Percentiles rank a stretch among this genome's conserved stretches.
Evolutionary conservation across 192 early-diverging fungal species (phyloP).

Genomic region (Diversispora eburnea): DNA sequence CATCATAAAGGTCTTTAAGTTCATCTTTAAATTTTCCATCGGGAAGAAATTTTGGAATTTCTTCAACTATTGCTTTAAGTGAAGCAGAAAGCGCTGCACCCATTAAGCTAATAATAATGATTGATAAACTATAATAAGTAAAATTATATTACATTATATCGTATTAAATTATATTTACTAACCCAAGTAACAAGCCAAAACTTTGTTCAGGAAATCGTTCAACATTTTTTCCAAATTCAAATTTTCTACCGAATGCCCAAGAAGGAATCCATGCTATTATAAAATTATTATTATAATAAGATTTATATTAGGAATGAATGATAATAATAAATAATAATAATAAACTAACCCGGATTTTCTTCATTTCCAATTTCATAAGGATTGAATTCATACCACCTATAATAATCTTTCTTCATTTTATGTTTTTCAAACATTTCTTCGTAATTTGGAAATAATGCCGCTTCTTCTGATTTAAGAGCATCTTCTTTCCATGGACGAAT

Average conservation of each 20-base stretch:
- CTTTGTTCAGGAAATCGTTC: conserved; percentile 64
- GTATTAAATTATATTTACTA: neutral
- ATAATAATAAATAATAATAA: too few relatives aligned
- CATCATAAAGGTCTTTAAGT: neutral
- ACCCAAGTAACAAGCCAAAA: conserved; percentile 65
- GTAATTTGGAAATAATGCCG: conserved; percentile 35
- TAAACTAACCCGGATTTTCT: conserved; percentile 55
- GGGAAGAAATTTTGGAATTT: neutral
- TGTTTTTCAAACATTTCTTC: conserved; percentile 35
- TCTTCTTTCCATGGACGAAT: conserved; percentile 46
- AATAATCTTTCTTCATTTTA: conserved; percentile 41
- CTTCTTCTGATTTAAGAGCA: conserved; percentile 21
- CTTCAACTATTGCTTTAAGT: neutral
- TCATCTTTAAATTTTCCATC: conserved; percentile 13
- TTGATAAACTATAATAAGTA: neutral
- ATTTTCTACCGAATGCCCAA: conserved; percentile 75
- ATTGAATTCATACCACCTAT: conserved; percentile 81
- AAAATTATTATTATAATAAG: neutral
- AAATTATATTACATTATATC: neutral
- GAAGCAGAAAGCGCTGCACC: neutral
- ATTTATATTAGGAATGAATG: neutral
- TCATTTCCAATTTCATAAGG: conserved; percentile 59
- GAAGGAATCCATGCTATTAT: conserved; percentile 66
- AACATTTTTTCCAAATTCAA: conserved; percentile 58
- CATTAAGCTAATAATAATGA: neutral